Base-by-base conservation (phyloP, 805 yeast genomes). In the Kuraishia molischiana region DNA sequence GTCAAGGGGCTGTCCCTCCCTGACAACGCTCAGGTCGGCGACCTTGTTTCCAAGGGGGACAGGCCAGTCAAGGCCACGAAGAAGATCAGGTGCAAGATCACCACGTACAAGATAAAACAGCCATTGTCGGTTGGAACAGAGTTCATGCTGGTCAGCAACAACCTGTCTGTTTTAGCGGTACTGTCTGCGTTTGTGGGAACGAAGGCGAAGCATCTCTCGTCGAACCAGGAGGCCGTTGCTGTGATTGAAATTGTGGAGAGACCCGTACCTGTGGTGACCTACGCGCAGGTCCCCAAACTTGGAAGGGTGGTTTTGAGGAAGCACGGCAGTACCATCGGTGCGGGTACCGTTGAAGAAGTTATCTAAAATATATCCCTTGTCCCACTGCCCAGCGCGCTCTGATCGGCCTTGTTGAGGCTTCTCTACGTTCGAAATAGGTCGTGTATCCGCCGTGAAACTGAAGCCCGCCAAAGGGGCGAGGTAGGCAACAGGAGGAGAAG, bases 71-170 rank as follows among this genome's bases (percentile, higher is more conserved):
- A 60, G 15, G 59, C 79, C 15, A 64, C 67, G 2, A 67, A 65
- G 36, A 66, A 61, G 36, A 69, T 76, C 44, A 58, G 58, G n/a
- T 74, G 82, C 33, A 72, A 77, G 38, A 53, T 85, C 32, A 62
- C 69, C 31, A 63, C 80, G 4, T 90, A 90, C 46, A 80, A 81
- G 40, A 53, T 77, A 48, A 67, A 67, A 26, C 68, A 84, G 45
- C 96, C 96, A 1, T 57, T 87, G 34, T 60, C 87, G 30, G 77
- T 81, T 11, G 96, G 97, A 5, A 70, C 94, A 0, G 79, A 89
- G 30, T 69, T 86, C 45, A 72, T 85, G 30, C 55, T 85, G 37
- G 85, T 87, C 58, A 69, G 89, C 42, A 87, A 89, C 44, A 78
- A 85, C 40, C 68, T 76, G 20, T 76, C 79, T 32, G 73, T 75